Percentiles rank a stretch among this genome's conserved stretches.
phyloP scores from a whole-genome alignment of 192 early-diverging fungal genomes.

The Backusella morwellensis region DNA sequence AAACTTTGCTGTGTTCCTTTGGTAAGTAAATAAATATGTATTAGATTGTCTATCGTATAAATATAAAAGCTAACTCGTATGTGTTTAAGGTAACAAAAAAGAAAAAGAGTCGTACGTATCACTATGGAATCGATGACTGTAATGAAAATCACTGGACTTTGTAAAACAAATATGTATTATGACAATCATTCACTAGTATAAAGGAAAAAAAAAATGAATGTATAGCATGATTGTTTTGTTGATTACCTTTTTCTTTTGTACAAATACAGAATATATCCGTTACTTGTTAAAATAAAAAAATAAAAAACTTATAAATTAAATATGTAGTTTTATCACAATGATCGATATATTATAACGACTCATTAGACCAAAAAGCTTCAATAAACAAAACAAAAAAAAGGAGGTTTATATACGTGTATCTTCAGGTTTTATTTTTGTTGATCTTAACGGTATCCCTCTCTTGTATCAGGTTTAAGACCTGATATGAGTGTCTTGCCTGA shows the following conservation, averaged over 20 bases:
- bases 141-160: slow-evolving; percentile 1
- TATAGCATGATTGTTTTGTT: not conserved
- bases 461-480: not conserved
- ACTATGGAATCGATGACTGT: not conserved
- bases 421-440: not conserved
- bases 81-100: not conserved
- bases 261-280: not conserved
- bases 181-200: not conserved
- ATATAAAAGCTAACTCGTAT: not conserved
- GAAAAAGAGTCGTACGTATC: not conserved
- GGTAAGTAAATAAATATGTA: not conserved
- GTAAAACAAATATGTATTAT: not conserved
- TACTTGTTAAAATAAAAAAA: not conserved
- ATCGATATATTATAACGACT: not conserved
- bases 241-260: not conserved
- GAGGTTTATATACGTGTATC: not conserved
- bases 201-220: not conserved
- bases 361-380: not conserved
- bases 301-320: not conserved
- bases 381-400: not conserved
- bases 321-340: not conserved
- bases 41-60: not conserved
- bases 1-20: not conserved
- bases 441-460: not conserved
- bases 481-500: not conserved